phyloP scores from a whole-genome alignment of 164 flowering plant genomes.

The Saururus chinensis region DNA sequence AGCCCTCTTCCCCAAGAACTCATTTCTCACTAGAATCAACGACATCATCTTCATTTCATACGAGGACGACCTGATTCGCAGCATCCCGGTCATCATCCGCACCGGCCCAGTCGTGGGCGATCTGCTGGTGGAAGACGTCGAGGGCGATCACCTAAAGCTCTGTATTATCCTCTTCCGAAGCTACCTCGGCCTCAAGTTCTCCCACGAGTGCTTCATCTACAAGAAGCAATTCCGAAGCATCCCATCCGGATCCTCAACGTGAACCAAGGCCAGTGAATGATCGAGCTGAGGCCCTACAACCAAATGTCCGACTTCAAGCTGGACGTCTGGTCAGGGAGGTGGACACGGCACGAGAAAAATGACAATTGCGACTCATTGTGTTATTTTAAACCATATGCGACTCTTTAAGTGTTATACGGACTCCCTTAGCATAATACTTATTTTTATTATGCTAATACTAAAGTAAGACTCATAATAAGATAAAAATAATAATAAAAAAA shows the following conservation, averaged over 20 bases:
- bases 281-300: conserved; percentile 29
- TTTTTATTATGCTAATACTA: too few relatives aligned
- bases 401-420: too few relatives aligned
- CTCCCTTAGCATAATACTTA: too few relatives aligned
- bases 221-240: conserved; percentile 41
- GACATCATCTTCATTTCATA: conserved; percentile 43
- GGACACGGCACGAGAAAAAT: conserved; percentile 75
- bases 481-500: too few relatives aligned
- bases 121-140: conserved; percentile 72
- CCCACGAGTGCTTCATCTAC: conserved; percentile 39
- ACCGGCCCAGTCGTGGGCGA: conserved; percentile 56
- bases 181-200: conserved; percentile 65
- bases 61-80: conserved; percentile 46
- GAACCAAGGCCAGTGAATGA: too few relatives aligned
- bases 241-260: conserved; percentile 41
- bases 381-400: too few relatives aligned
- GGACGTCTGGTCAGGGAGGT: conserved; percentile 70
- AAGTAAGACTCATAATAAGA: too few relatives aligned
- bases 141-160: too few relatives aligned
- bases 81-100: conserved; percentile 14
- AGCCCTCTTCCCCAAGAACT: conserved; percentile 34
- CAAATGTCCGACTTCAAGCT: conserved; percentile 42
- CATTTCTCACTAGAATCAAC: conserved; percentile 14
- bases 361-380: conserved; percentile 47
- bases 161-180: conserved; percentile 72